Percentiles rank a stretch among this genome's conserved stretches.
These are phyloP conservation scores for Fusarium siculi DNA, from an alignment of 2,329 filamentous ascomycete species.

Conservation along the genomic window DNA sequence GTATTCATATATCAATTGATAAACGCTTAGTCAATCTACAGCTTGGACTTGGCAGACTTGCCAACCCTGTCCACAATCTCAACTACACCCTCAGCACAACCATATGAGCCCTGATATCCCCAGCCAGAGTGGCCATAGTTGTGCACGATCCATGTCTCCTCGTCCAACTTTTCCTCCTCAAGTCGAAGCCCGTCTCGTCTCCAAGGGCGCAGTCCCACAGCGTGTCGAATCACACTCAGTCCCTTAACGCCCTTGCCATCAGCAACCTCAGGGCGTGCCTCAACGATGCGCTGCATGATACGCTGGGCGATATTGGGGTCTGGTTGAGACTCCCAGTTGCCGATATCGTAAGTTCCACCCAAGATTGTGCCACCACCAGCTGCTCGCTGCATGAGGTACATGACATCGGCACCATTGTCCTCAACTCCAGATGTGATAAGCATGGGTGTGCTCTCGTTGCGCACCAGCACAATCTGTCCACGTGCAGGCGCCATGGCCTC, in stretches of 20 bases:
- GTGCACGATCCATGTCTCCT: constrained; percentile 75
- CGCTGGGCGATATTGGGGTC: constrained; percentile 83
- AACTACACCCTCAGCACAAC: constrained; percentile 74
- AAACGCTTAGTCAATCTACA: constrained; percentile 31
- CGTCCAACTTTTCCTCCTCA: constrained; percentile 66
- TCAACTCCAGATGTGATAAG: constrained; percentile 76
- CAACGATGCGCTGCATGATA: constrained; percentile 84
- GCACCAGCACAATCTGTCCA: constrained; percentile 85
- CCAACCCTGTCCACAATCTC: constrained; percentile 73
- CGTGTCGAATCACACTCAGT: constrained; percentile 81
- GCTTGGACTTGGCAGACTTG: constrained; percentile 42
- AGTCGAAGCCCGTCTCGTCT: constrained; percentile 78
- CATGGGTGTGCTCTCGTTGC: constrained; percentile 81
- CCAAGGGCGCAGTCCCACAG: constrained; percentile 82
- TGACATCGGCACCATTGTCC: constrained; percentile 76
- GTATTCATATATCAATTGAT: background rate
- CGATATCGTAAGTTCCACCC: constrained; percentile 85
- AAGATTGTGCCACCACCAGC: constrained; percentile 83
- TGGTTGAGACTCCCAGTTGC: constrained; percentile 81
- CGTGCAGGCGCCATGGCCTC: constrained; percentile 77
- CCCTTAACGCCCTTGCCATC: constrained; percentile 75
- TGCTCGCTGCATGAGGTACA: constrained; percentile 86
- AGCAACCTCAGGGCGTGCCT: constrained; percentile 71
- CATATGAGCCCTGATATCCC: constrained; percentile 78
- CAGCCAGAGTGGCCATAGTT: constrained; percentile 84